A percentile compares a stretch with the other conserved stretches of the same genome.
These are phyloP conservation scores for Exophiala calicioides DNA, from an alignment of 2,329 filamentous ascomycete species.

Conservation along the genomic window DNA sequence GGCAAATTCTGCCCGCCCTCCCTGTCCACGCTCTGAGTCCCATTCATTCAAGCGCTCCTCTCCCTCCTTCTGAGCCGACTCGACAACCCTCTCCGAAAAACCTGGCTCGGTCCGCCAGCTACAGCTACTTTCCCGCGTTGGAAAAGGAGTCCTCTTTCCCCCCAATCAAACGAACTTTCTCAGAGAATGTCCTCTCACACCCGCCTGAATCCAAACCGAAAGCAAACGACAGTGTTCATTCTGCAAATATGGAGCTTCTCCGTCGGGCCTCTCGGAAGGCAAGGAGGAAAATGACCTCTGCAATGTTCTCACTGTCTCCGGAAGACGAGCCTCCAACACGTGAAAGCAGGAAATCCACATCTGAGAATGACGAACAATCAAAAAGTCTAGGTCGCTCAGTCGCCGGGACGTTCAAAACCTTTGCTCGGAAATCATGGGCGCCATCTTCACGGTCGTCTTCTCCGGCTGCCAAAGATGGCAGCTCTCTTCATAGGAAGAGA, in stretches of 20 bases:
- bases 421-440: slow-evolving; percentile 55
- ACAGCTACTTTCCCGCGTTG: slow-evolving; percentile 54
- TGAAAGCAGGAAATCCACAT: slow-evolving; percentile 18
- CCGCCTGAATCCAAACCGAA: slow-evolving; percentile 35
- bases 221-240: slow-evolving; percentile 22
- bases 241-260: slow-evolving; percentile 28
- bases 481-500: slow-evolving; percentile 30
- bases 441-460: slow-evolving; percentile 47
- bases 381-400: slow-evolving; percentile 47
- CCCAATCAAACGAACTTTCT: slow-evolving; percentile 52
- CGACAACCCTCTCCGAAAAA: slow-evolving; percentile 18
- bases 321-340: slow-evolving; percentile 36
- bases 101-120: slow-evolving; percentile 59
- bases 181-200: slow-evolving; percentile 49
- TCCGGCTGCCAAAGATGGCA: slow-evolving; percentile 39
- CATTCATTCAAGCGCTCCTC: slow-evolving; percentile 15
- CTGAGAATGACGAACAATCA: slow-evolving; percentile 37
- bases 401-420: slow-evolving; percentile 52
- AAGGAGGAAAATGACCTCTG: slow-evolving; percentile 36
- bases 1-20: slow-evolving; percentile 23
- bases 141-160: slow-evolving; percentile 37
- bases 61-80: slow-evolving; percentile 8
- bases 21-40: slow-evolving; percentile 23
- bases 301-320: slow-evolving; percentile 40
- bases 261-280: slow-evolving; percentile 30